These are phyloP conservation scores for Fusarium devonianum DNA, from an alignment of 2,329 filamentous ascomycete species.

Conservation along the genomic window DNA sequence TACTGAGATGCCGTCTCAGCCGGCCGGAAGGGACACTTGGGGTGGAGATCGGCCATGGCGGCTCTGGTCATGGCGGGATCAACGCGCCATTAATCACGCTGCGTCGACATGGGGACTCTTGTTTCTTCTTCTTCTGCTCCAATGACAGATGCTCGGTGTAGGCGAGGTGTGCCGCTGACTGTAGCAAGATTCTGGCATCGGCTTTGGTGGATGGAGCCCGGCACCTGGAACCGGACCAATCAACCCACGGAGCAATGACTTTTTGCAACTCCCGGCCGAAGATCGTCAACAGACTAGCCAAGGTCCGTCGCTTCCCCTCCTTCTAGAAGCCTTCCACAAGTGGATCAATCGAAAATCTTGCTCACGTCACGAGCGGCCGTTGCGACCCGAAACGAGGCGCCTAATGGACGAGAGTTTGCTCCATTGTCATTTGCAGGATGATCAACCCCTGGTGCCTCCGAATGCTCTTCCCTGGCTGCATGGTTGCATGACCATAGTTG, in stretches of 20 bases:
- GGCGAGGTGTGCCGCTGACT: constrained; percentile 3
- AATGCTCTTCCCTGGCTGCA: too few species aligned
- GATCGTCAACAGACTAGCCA: constrained; percentile 16
- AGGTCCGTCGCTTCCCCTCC: constrained; percentile 21
- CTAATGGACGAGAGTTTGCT: too few species aligned
- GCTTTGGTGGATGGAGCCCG: constrained; percentile 3
- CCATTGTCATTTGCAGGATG: too few species aligned
- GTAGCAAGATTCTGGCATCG: neutral
- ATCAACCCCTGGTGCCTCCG: too few species aligned
- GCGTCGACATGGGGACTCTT: neutral
- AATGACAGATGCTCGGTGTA: constrained; percentile 10
- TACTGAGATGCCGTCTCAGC: constrained; percentile 29
- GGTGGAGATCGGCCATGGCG: neutral
- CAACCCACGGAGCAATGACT: neutral
- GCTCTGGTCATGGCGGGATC: constrained; percentile 8
- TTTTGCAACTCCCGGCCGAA: constrained; percentile 1
- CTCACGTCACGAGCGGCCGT: constrained; percentile 18
- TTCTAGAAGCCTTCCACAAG: constrained; percentile 31
- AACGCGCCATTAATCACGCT: constrained; percentile 14
- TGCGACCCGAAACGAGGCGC: neutral
- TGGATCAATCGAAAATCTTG: constrained; percentile 2
- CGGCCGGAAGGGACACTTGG: constrained; percentile 16
- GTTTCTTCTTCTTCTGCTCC: too few species aligned
- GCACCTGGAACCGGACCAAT: constrained; percentile 19
- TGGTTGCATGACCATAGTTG: too few species aligned